Conservation (phyloP, 345 rosid genomes). For the Corymbia maculata region DNA sequence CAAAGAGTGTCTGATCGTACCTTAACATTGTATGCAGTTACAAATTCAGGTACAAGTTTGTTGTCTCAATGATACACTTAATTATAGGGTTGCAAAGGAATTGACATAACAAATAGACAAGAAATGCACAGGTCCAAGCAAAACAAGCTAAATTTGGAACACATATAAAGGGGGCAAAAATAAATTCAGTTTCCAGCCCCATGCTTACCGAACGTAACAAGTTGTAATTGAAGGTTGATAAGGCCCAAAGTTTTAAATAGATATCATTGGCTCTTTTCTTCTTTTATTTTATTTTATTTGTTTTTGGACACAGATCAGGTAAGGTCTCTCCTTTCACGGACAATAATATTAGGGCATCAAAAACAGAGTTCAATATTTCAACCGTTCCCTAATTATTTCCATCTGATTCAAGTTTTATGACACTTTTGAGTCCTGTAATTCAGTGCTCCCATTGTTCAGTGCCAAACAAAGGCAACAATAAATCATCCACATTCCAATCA, state of each 20-base stretch:
- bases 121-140: neutral
- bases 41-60: neutral
- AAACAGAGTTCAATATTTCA: neutral
- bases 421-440: too few species aligned
- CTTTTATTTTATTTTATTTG: too few species aligned
- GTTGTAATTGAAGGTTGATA: too few species aligned
- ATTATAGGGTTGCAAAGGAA: neutral
- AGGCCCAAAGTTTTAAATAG: too few species aligned
- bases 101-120: neutral
- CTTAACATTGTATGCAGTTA: conserved; percentile 17
- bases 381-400: neutral
- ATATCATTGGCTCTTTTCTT: too few species aligned
- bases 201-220: too few species aligned
- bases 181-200: too few species aligned
- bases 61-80: neutral
- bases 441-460: neutral
- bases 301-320: too few species aligned
- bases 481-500: neutral
- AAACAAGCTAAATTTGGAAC: too few species aligned
- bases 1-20: conserved; percentile 91
- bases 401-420: neutral
- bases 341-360: neutral
- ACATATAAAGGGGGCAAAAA: too few species aligned
- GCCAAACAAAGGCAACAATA: neutral
- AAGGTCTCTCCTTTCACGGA: too few species aligned